Evolutionary conservation across 1,139 yeast genomes (phyloP), one percentile per base, ranked within the genome.

Genomic region (Hansenula anomala): DNA sequence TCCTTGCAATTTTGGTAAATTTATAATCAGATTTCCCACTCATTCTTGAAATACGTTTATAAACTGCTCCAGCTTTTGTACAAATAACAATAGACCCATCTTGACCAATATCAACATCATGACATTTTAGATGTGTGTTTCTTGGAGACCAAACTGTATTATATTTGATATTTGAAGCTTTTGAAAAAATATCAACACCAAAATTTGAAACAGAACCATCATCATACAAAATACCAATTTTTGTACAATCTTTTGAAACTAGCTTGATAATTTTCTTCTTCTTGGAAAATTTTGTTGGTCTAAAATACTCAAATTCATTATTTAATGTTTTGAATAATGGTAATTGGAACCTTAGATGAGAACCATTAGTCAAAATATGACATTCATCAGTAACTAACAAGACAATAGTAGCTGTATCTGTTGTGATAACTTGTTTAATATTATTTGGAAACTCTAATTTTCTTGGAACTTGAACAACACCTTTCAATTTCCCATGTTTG

Each of bases 81-180:
- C 86, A 75, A 1, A 88, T 58, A 1, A 87, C 65, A 1, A 86
- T 59, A 0, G 87, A 77, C 0, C 95, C 95, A 52, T 82, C 87
- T 22, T 63, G 67, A 1, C 85, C 75, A 33, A 82, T 71, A 55
- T 80, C 92, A 30, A 84, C 73, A 59, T 86, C 95, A 3, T 69
- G 60, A 34, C 73, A 67, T 34, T 66, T 61, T 66, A 77, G 62
- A 42, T 73, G 78, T 14, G 59, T 58, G 38, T 73, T 74, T 41
- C 73, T 70, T 1, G 82, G 78, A 36, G 63, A 68, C 86, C 86
- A 79, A 5, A 74, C 59, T 3, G 59, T 56, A 1, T 47, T 41
- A 47, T 68, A 76, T 42, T 63, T 70, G 15, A 69, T 55, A 34
- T 52, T 60, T 1, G 59, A 41, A 10, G 58, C 36, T 36, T 58